Evolutionary conservation across 75 land plant genomes (phyloP).

Genomic region (Cunninghamia lanceolata): DNA sequence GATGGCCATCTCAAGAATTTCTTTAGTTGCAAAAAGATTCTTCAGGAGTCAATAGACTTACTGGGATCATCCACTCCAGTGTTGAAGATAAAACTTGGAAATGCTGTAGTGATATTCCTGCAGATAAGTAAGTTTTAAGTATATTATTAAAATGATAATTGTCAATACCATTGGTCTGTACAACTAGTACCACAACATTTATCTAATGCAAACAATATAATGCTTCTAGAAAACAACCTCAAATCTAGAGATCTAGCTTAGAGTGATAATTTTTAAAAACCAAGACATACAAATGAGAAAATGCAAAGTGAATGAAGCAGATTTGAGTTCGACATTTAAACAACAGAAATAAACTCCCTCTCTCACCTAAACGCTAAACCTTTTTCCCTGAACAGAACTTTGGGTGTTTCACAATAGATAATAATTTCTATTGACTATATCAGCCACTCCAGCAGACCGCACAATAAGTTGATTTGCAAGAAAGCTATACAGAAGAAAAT

Average conservation of each 20-base stretch:
- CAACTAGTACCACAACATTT: not conserved
- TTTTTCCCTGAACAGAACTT: not conserved
- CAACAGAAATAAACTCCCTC: not conserved
- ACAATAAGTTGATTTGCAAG: too few species aligned
- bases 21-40: not conserved
- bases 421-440: too few species aligned
- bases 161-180: not conserved
- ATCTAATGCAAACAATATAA: not conserved
- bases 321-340: not conserved
- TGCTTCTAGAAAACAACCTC: not conserved
- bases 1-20: not conserved
- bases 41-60: not conserved
- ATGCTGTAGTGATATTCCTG: conserved; percentile 49
- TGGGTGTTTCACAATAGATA: not conserved
- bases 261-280: not conserved
- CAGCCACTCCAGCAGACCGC: too few species aligned
- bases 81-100: conserved; percentile 64
- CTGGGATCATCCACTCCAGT: conserved; percentile 44
- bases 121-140: not conserved
- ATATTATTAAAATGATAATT: not conserved
- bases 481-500: not conserved
- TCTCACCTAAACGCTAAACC: not conserved
- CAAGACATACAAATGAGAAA: not conserved
- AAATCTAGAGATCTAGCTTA: not conserved
- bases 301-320: not conserved